A percentile compares a stretch with the other conserved stretches of the same genome.
These are phyloP conservation scores for Gaultheria prostrata DNA, from an alignment of 148 eudicot species.

Conservation along the genomic window DNA sequence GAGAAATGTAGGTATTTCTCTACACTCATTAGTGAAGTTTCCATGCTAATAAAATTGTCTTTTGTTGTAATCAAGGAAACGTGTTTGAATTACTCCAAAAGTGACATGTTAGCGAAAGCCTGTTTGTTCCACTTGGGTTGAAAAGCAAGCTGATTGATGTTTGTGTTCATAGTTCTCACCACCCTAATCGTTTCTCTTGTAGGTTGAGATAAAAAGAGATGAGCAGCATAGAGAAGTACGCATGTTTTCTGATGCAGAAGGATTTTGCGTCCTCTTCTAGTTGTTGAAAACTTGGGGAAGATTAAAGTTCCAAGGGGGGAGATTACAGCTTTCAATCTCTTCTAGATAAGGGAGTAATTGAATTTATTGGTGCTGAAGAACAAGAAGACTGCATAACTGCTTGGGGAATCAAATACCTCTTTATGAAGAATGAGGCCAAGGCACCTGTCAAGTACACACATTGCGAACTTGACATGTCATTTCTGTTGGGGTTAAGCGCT, in stretches of 20 bases:
- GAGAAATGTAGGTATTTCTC: not conserved
- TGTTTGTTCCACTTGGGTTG: not conserved
- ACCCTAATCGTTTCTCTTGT: not conserved
- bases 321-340: slow-evolving; percentile 60
- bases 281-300: slow-evolving; percentile 67
- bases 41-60: not conserved
- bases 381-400: slow-evolving; percentile 91
- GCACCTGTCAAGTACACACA: slow-evolving; percentile 59
- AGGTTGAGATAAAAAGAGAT: slow-evolving; percentile 85
- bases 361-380: slow-evolving; percentile 84
- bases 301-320: slow-evolving; percentile 60
- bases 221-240: slow-evolving; percentile 53
- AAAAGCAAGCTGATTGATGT: not conserved
- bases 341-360: slow-evolving; percentile 71
- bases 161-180: not conserved
- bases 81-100: not conserved
- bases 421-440: slow-evolving; percentile 40
- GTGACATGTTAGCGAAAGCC: not conserved
- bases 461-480: slow-evolving; percentile 89
- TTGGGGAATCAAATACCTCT: slow-evolving; percentile 77
- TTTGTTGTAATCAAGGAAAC: not conserved
- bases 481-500: slow-evolving; percentile 77
- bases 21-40: not conserved
- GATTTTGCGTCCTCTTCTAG: slow-evolving; percentile 81
- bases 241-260: slow-evolving; percentile 83